Base-by-base conservation (phyloP, 2,329 filamentous ascomycete species). In the Clonostachys chloroleuca region DNA sequence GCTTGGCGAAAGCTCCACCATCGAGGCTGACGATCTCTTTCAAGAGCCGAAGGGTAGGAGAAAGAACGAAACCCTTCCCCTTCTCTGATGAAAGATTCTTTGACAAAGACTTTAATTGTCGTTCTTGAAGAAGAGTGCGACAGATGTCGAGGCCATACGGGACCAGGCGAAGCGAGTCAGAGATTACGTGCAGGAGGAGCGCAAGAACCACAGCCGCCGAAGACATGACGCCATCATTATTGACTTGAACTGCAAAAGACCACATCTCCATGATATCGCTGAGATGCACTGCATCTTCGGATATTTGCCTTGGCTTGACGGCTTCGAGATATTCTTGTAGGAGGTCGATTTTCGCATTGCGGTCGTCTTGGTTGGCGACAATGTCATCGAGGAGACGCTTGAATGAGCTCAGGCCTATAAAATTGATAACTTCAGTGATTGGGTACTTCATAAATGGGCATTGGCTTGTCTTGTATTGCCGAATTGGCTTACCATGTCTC, bases 21-120 rank as follows among this genome's bases (percentile, higher is more conserved):
- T 97, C 92, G 53, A 96, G 87, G 47, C 77, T 83, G 14, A 89
- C 81, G n/a, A 92, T 78, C 67, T 99, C 92, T 45, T 86, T 88
- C 50, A 99, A 77, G 45, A 99, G 71, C 48, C 92, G 84, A 49
- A 99, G 70, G 20, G 88, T 92, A 1, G 94, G 92, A 4, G 90
- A 94, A 51, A 96, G 92, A 49, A 97, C 73, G 64, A 89, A 90
- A 37, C 91, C 90, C 60, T 95, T 96, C 43, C 83, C 78, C 64
- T 90, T 92, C 20, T 88, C 85, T 0, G 89, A 83, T 5, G 88
- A 86, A 16, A 97, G 69, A 50, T 89, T 90, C 50, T 85, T 84
- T 34, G 89, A 84, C 20, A 97, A 70, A 4, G 95, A 78, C 56
- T 92, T 89, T 52, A 92, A 75, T 55, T 96, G 89, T 24, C 85